Evolutionary conservation across 1,284 basidiomycete species (phyloP).

Genomic region (Irpex sp.): DNA sequence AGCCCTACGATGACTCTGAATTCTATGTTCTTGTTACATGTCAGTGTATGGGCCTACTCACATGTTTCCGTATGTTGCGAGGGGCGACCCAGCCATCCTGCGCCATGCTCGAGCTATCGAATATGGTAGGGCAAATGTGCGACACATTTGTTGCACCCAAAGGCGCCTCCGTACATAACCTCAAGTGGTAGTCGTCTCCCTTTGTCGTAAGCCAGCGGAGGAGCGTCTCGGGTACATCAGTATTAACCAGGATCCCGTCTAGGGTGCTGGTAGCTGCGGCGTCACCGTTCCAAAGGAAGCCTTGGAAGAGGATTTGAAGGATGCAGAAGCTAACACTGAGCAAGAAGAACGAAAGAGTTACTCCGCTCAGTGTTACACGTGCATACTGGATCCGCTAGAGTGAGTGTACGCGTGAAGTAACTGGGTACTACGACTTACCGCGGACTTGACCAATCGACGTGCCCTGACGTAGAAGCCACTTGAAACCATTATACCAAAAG

Average conservation of each 20-base stretch:
- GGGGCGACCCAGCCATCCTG: neutral
- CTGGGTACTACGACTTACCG: neutral
- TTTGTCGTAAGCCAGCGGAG: constrained; percentile 39
- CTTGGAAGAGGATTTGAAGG: constrained; percentile 40
- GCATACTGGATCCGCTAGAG: neutral
- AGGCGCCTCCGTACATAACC: constrained; percentile 46
- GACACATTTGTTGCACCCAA: constrained; percentile 2
- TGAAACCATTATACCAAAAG: neutral
- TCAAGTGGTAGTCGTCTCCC: constrained; percentile 31
- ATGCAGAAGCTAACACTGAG: constrained; percentile 31
- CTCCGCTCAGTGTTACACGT: neutral
- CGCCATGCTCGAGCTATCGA: neutral
- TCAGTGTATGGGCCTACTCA: neutral
- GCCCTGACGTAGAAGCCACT: neutral
- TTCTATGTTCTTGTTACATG: no score
- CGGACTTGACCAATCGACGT: neutral
- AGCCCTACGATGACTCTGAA: no score
- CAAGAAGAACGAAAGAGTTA: constrained; percentile 46
- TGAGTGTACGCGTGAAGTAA: neutral
- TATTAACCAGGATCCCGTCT: constrained; percentile 36
- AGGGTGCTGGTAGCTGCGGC: constrained; percentile 33
- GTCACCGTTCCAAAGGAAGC: constrained; percentile 45
- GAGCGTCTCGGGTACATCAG: constrained; percentile 34
- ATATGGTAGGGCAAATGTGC: neutral
- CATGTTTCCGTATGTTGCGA: neutral